A percentile compares a stretch with the other conserved stretches of the same genome.
Evolutionary conservation across 805 yeast genomes (phyloP).

Genomic region (Yarrowia sp.): DNA sequence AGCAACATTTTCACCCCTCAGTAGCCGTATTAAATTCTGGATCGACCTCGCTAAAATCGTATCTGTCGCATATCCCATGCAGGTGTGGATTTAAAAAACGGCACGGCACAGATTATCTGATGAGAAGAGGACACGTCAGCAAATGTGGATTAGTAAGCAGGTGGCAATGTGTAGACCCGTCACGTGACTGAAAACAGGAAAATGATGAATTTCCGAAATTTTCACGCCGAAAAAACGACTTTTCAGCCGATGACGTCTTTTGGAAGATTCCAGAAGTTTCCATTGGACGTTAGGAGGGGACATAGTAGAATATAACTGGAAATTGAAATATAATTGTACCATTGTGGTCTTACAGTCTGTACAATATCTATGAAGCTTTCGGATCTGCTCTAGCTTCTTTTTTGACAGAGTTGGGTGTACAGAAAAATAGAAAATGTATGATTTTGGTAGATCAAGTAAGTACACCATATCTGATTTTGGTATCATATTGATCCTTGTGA

Average conservation of each 20-base stretch:
- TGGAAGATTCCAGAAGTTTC: constrained; percentile 11
- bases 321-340: no score
- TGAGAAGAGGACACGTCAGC: not conserved
- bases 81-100: not conserved
- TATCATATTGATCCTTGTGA: not conserved
- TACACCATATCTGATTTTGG: no score
- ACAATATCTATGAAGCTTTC: not conserved
- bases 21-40: no score
- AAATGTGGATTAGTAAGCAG: not conserved
- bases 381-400: not conserved
- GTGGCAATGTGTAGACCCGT: no score
- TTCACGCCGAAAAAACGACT: not conserved
- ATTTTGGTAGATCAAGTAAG: no score
- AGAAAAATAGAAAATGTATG: no score
- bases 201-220: no score
- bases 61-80: constrained; percentile 2
- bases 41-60: constrained; percentile 18
- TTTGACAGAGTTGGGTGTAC: not conserved
- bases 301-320: no score
- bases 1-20: no score
- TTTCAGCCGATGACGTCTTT: not conserved
- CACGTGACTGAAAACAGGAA: no score
- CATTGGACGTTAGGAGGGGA: no score
- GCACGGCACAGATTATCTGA: constrained; percentile 5
- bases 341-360: no score